A percentile compares a stretch with the other conserved stretches of the same genome.
Conservation (phyloP, 257 asterid genomes). For the Rauvolfia tetraphylla region DNA sequence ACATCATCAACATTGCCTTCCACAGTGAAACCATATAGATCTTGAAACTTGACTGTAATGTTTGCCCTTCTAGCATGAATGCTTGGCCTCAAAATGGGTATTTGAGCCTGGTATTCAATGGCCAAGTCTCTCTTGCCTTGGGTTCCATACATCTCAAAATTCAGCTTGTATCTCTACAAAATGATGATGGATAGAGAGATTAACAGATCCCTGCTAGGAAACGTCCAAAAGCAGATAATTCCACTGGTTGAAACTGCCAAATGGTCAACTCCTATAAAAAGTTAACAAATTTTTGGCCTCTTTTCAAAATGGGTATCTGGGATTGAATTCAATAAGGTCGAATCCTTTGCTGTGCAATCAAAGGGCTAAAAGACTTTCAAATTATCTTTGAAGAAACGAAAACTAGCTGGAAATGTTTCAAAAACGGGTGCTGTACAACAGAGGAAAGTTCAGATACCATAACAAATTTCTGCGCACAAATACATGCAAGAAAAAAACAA, state of each 20-base stretch:
- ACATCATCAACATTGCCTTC: constrained; percentile 99
- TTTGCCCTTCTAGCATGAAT: constrained; percentile 89
- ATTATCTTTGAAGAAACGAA: neutral
- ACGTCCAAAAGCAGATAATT: neutral
- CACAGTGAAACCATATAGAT: constrained; percentile 85
- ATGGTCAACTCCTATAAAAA: constrained; percentile 16
- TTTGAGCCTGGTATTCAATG: constrained; percentile 60
- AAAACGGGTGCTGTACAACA: constrained; percentile 3
- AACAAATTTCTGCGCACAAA: neutral
- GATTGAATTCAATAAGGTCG: constrained; percentile 3
- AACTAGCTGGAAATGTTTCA: neutral
- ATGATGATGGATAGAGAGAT: neutral
- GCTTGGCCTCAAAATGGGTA: constrained; percentile 81
- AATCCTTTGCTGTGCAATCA: neutral
- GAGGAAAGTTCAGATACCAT: neutral
- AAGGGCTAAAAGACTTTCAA: neutral
- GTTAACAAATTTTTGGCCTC: neutral
- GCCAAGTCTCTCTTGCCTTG: constrained; percentile 63
- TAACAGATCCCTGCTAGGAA: neutral
- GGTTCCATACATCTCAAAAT: constrained; percentile 56
- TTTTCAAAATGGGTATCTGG: constrained; percentile 4
- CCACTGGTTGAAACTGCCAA: constrained; percentile 6
- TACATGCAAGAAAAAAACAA: neutral
- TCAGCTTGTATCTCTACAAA: constrained; percentile 6
- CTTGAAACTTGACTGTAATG: constrained; percentile 89